Percentiles rank a stretch among this genome's conserved stretches.
Evolutionary conservation across 2,329 filamentous ascomycete species (phyloP).

Genomic region (Phialophora tarda): DNA sequence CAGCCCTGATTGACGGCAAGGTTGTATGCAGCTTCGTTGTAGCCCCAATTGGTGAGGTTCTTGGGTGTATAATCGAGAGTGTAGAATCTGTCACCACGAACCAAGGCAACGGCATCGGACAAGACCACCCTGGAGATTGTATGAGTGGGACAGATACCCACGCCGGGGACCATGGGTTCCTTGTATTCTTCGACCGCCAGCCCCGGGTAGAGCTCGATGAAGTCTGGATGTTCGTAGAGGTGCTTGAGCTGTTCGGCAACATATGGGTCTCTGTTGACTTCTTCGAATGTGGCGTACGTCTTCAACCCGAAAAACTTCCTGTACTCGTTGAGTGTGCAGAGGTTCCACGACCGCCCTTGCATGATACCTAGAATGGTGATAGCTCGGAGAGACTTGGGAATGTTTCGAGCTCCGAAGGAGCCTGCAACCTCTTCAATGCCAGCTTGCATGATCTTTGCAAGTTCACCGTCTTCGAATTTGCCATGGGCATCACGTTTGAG

Average conservation of each 20-base stretch:
- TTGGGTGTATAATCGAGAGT: constrained; percentile 72
- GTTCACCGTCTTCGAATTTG: constrained; percentile 74
- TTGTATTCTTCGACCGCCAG: constrained; percentile 78
- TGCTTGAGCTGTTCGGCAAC: constrained; percentile 69
- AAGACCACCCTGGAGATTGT: constrained; percentile 78
- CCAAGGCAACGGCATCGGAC: constrained; percentile 78
- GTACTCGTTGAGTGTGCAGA: constrained; percentile 83
- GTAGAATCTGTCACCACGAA: constrained; percentile 73
- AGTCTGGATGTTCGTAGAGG: constrained; percentile 74
- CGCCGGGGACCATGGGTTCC: constrained; percentile 70
- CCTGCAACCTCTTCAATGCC: constrained; percentile 72
- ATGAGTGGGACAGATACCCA: constrained; percentile 75
- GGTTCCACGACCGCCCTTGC: constrained; percentile 76
- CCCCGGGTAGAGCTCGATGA: constrained; percentile 80
- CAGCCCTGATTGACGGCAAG: constrained; percentile 77
- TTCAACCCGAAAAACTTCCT: constrained; percentile 79
- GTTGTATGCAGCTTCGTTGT: constrained; percentile 74
- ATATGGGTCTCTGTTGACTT: constrained; percentile 78
- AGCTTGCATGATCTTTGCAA: constrained; percentile 70
- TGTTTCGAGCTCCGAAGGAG: constrained; percentile 74
- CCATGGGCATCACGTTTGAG: constrained; percentile 70
- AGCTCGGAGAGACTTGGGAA: constrained; percentile 73
- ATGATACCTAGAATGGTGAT: constrained; percentile 82
- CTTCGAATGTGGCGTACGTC: constrained; percentile 76
- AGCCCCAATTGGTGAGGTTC: constrained; percentile 83